Percentiles rank a stretch among this genome's conserved stretches.
These are phyloP conservation scores for Telfairia occidentalis DNA, from an alignment of 331 rosid species.

Conservation along the genomic window DNA sequence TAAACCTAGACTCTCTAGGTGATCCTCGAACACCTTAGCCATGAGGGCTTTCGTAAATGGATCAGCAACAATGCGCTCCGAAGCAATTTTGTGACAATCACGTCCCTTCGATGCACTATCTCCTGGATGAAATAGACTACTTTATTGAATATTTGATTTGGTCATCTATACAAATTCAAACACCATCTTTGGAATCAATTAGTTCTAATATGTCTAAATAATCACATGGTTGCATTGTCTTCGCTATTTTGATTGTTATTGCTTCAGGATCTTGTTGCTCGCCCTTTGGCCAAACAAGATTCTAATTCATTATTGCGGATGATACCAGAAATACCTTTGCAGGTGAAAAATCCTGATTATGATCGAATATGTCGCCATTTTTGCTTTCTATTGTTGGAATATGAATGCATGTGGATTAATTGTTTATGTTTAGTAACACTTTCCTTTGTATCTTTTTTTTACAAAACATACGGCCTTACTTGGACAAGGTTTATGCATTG, in stretches of 20 bases:
- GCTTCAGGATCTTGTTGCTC: conserved; percentile 54
- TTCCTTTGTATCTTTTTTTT: neutral
- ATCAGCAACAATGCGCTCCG: no score
- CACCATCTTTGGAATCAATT: neutral
- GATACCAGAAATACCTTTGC: conserved; percentile 65
- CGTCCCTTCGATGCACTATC: no score
- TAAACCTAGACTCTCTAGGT: no score
- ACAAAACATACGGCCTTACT: conserved; percentile 62
- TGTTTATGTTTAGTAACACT: neutral
- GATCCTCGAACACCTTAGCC: no score
- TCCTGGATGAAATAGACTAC: no score
- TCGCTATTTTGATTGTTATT: neutral
- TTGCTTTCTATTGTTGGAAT: neutral
- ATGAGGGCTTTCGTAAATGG: no score
- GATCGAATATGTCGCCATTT: conserved; percentile 56
- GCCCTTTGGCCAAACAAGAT: conserved; percentile 70
- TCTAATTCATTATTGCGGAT: conserved; percentile 35
- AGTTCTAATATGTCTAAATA: neutral
- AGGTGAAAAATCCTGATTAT: conserved; percentile 80
- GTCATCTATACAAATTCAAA: neutral
- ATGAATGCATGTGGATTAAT: neutral
- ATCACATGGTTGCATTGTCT: neutral
- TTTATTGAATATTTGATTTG: neutral
- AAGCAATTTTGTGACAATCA: no score
- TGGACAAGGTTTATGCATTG: conserved; percentile 58